phyloP scores from a whole-genome alignment of 176 grass and related monocot species.

The Olyra latifolia region DNA sequence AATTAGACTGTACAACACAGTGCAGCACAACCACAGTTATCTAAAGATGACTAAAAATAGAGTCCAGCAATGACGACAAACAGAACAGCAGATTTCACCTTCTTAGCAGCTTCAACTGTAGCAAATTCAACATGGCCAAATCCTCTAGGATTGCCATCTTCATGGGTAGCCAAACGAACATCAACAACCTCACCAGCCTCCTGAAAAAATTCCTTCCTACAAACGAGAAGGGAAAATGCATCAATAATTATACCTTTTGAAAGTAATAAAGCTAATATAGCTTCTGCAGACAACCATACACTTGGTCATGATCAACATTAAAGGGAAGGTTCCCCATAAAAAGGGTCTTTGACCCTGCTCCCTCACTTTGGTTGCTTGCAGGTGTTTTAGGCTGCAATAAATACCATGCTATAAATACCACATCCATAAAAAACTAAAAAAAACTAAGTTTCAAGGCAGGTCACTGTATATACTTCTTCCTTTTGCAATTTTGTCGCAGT shows the following conservation, averaged over 20 bases:
- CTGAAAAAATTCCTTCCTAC: slow-evolving; percentile 68
- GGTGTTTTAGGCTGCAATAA: slow-evolving; percentile 68
- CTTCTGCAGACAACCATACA: slow-evolving; percentile 45
- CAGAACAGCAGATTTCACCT: slow-evolving; percentile 33
- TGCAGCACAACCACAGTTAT: not conserved
- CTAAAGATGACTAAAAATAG: not conserved
- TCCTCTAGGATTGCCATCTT: slow-evolving; percentile 58
- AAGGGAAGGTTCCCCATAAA: slow-evolving; percentile 68
- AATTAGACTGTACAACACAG: not conserved
- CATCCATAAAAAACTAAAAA: not conserved
- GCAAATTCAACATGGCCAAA: slow-evolving; percentile 84
- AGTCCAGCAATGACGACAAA: not conserved
- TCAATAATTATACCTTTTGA: not conserved
- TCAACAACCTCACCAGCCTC: slow-evolving; percentile 61
- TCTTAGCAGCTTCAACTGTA: slow-evolving; percentile 55
- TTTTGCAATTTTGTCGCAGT: slow-evolving; percentile 44
- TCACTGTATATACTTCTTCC: slow-evolving; percentile 40
- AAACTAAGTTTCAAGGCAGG: slow-evolving; percentile 19
- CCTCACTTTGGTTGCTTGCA: slow-evolving; percentile 41
- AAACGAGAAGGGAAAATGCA: not conserved
- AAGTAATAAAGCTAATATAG: not conserved
- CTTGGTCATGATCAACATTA: slow-evolving; percentile 26
- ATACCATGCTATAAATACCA: not conserved
- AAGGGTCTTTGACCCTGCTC: slow-evolving; percentile 47
- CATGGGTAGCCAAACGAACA: slow-evolving; percentile 51